phyloP scores from a whole-genome alignment of 1,284 basidiomycete genomes.

The Pterula multifida region DNA sequence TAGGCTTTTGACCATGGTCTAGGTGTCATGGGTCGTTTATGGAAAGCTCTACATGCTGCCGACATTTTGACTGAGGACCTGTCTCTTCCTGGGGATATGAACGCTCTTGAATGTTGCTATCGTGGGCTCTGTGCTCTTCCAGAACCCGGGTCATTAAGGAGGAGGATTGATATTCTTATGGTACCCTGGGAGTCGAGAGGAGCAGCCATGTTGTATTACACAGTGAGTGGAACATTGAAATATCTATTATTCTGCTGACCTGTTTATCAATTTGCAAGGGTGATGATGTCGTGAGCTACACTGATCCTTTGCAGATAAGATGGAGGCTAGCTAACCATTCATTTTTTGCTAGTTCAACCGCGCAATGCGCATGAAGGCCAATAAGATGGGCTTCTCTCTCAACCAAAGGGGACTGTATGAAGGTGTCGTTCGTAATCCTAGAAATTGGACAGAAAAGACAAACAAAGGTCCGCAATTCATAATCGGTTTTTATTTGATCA shows the following conservation, averaged over 20 bases:
- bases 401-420: constrained; percentile 76
- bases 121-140: constrained; percentile 63
- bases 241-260: not conserved
- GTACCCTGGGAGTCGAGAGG: constrained; percentile 72
- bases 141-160: constrained; percentile 26
- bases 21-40: constrained; percentile 49
- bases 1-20: constrained; percentile 2
- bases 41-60: constrained; percentile 40
- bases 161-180: constrained; percentile 77
- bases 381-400: constrained; percentile 69
- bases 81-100: constrained; percentile 52
- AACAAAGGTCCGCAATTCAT: constrained; percentile 39
- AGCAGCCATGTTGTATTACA: constrained; percentile 83
- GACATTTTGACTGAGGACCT: constrained; percentile 71
- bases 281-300: constrained; percentile 64
- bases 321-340: not conserved
- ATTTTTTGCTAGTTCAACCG: constrained; percentile 65
- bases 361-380: constrained; percentile 75
- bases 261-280: constrained; percentile 34
- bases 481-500: constrained; percentile 1
- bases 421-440: constrained; percentile 61
- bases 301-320: not conserved
- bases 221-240: constrained; percentile 38
- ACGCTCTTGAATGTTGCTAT: constrained; percentile 64
- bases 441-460: constrained; percentile 47